These are phyloP conservation scores for Globomyces pollinis-pini DNA, from an alignment of 192 early-diverging fungal genomes.

Conservation along the genomic window DNA sequence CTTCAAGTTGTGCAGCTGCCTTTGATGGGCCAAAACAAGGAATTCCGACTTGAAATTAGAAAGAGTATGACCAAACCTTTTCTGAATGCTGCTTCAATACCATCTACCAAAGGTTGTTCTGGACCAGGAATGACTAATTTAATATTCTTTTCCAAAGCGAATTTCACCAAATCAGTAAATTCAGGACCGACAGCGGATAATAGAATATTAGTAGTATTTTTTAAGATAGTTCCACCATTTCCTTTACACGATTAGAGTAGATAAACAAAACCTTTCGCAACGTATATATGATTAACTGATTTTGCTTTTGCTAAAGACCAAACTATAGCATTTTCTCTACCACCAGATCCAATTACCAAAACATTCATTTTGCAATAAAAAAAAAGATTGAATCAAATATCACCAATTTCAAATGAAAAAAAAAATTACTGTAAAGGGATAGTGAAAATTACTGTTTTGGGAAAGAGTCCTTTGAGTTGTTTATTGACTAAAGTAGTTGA, in stretches of 20 bases:
- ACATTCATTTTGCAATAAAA: slow-evolving; percentile 38
- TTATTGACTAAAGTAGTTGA: too few species aligned
- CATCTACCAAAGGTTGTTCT: slow-evolving; percentile 94
- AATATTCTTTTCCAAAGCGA: slow-evolving; percentile 41
- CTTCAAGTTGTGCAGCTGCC: slow-evolving; percentile 87
- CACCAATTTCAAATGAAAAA: too few species aligned
- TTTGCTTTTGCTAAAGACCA: slow-evolving; percentile 79
- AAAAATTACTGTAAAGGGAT: too few species aligned
- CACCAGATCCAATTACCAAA: slow-evolving; percentile 87
- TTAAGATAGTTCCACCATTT: slow-evolving; percentile 84
- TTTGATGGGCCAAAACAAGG: slow-evolving; percentile 87
- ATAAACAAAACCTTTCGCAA: slow-evolving; percentile 69
- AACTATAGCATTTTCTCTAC: slow-evolving; percentile 93
- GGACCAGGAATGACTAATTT: slow-evolving; percentile 88
- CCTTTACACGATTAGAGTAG: too few species aligned
- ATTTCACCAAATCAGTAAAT: neutral
- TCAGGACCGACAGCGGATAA: neutral
- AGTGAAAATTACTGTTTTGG: too few species aligned
- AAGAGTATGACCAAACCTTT: slow-evolving; percentile 35
- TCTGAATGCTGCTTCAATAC: slow-evolving; percentile 75
- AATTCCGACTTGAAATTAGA: slow-evolving; percentile 59
- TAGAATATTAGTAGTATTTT: slow-evolving; percentile 16
- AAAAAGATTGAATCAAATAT: too few species aligned
- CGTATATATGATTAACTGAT: slow-evolving; percentile 73
- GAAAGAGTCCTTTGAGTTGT: too few species aligned